Conservation (phyloP, 768 basidiomycete genomes). For the Podaxis pistillaris region DNA sequence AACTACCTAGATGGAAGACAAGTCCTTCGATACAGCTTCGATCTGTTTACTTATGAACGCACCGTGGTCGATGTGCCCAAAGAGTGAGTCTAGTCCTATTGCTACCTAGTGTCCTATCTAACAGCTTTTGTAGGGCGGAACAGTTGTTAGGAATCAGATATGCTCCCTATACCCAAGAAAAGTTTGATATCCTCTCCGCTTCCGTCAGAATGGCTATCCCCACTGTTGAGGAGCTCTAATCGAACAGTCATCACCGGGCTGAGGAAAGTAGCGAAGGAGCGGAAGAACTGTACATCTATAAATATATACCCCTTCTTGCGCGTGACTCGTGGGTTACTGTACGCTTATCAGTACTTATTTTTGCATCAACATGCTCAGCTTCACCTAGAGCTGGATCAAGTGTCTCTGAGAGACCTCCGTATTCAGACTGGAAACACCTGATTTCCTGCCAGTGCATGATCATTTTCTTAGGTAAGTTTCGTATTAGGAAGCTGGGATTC, state of each 20-base stretch:
- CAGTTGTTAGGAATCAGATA: slow-evolving; percentile 39
- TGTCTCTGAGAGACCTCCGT: too few species aligned
- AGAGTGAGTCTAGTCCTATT: slow-evolving; percentile 34
- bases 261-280: background rate
- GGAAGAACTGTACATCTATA: background rate
- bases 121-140: slow-evolving; percentile 35
- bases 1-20: slow-evolving; percentile 50
- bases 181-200: slow-evolving; percentile 28
- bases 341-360: too few species aligned
- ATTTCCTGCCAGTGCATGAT: too few species aligned
- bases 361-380: too few species aligned
- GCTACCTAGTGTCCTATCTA: background rate
- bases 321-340: background rate
- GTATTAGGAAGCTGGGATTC: too few species aligned
- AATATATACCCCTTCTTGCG: background rate
- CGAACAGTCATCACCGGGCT: slow-evolving; percentile 1
- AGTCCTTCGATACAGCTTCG: slow-evolving; percentile 49
- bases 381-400: too few species aligned
- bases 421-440: too few species aligned
- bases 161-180: slow-evolving; percentile 48
- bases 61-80: slow-evolving; percentile 49
- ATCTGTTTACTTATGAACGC: slow-evolving; percentile 51
- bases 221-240: slow-evolving; percentile 3
- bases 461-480: too few species aligned
- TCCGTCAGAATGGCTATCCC: slow-evolving; percentile 1